Base-by-base conservation (phyloP, 176 grass and related monocot genomes). In the Oryza meridionalis region DNA sequence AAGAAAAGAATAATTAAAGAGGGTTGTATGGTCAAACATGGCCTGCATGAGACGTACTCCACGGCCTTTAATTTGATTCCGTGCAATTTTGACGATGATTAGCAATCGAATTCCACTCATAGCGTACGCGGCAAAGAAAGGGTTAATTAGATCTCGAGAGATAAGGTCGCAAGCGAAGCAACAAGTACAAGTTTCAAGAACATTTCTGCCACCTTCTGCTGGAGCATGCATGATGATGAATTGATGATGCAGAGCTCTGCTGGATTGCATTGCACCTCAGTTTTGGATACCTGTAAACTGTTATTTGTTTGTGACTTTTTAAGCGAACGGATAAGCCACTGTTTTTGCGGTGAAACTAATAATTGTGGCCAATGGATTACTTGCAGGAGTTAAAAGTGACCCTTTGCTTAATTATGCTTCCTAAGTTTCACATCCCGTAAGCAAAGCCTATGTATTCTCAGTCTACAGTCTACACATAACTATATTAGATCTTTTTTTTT, bases 221-320 rank as follows among this genome's bases (percentile, higher is more conserved):
- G 51, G 32, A 89, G 65, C 72, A 86, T 65, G 69, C 59, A 76
- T 77, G 82, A 55, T 55, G 51, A 55, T 55, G 51, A 70, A 76
- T 82, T 55, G 51, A 55, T 55, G 51, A 70, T 81, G 77, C 72
- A 37, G 55, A 24, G 65, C 62, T 63, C 64, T 49, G 55, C 46
- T 58, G 50, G 16, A 61, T 43, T 88, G 74, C 80, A 61, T 7
- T 46, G 26, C 32, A 16, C 8, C 12, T 61, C 13, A 1, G 0
- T 31, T 42, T 77, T 22, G 42, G 43, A 77, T 77, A 66, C 12
- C 50, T 11, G 51, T 27, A 85, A 85, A 84, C 9, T 70, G 51
- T 33, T 6, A 21, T 65, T 76, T 85, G 40, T 85, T 85, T 85
- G 88, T 58, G 88, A 27, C 21, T 65, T 85, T 81, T 82, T 13